Evolutionary conservation across 2,329 filamentous ascomycete species (phyloP), one percentile per base, ranked within the genome.

Genomic region (Pezicula rhizophila): DNA sequence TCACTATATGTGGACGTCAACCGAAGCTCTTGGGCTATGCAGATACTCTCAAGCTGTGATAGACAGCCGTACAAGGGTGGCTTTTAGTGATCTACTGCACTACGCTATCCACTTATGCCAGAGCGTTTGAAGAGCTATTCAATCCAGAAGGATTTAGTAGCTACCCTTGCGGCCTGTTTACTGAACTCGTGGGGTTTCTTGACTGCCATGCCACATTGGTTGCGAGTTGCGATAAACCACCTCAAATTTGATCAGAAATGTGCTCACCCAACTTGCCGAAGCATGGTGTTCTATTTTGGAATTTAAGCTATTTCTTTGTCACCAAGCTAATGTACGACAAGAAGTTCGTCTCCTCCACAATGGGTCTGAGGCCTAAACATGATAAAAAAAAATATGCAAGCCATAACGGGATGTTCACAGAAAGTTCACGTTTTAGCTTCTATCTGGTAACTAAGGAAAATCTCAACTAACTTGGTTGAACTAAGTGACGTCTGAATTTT

Each of bases 281-380:
- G 40, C 40, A 20, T 38, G 23, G 11, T 23, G 20, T 26, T 42
- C 40, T 42, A 42, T 42, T 42, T 42, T 42, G 40, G 40, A 42
- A 14, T 42, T 42, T 42, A 42, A 42, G 23, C 18, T 42, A 42
- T 42, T 20, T 28, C 20, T n/a, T 10, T 15, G 25, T 42, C 40
- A 42, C 40, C 18, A 15, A 28, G 25, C 40, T 26, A 42, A 42
- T 42, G 39, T 38, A 38, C 33, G 35, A n/a, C 26, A 11, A 42
- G 10, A 26, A 42, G 28, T 20, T 26, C 14, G 40, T 42, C 40
- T 42, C 39, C 39, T 42, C 39, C 15, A 12, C 39, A 18, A 42
- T 26, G 40, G 18, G 40, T 14, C 25, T 25, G n/a, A 5, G 1
- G 3, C 18, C 35, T 14, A 38, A 20, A 20, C 14, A 38, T 20